Conservation (phyloP, 2,329 filamentous ascomycete genomes). For the Calonectria naviculata region DNA sequence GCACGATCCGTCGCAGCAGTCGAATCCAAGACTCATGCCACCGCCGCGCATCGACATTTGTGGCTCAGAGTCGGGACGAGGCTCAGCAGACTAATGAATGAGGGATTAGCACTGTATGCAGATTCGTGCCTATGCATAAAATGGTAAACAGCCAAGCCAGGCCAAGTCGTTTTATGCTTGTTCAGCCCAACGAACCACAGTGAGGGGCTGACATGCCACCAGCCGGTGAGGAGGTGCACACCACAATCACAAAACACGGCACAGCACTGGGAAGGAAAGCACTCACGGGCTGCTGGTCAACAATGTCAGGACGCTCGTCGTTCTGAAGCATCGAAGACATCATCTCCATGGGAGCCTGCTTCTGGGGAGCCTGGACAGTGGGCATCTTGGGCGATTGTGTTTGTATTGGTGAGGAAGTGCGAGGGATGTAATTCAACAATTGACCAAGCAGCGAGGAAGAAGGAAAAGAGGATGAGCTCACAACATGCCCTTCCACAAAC, state of each 20-base stretch:
- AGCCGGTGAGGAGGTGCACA: neutral
- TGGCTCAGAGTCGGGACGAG: constrained; percentile 37
- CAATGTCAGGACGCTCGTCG: constrained; percentile 5
- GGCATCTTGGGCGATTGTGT: constrained; percentile 15
- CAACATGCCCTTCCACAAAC: neutral
- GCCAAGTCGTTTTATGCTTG: neutral
- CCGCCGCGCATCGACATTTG: constrained; percentile 41
- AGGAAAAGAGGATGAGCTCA: neutral
- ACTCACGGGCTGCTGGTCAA: constrained; percentile 31
- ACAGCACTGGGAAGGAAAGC: neutral
- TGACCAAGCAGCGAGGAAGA: neutral
- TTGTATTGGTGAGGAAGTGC: neutral
- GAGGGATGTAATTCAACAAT: neutral
- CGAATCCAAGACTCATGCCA: constrained; percentile 39
- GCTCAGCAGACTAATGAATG: constrained; percentile 31
- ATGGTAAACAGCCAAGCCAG: neutral
- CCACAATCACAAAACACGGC: neutral
- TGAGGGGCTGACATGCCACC: constrained; percentile 5
- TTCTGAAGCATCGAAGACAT: neutral
- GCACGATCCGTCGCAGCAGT: constrained; percentile 43
- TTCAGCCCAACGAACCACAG: neutral
- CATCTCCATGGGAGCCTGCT: constrained; percentile 33
- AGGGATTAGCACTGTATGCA: neutral
- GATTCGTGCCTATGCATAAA: neutral
- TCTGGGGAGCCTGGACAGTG: constrained; percentile 21